Conservation (phyloP, 2,329 filamentous ascomycete genomes). For the Claviceps digitariae region DNA sequence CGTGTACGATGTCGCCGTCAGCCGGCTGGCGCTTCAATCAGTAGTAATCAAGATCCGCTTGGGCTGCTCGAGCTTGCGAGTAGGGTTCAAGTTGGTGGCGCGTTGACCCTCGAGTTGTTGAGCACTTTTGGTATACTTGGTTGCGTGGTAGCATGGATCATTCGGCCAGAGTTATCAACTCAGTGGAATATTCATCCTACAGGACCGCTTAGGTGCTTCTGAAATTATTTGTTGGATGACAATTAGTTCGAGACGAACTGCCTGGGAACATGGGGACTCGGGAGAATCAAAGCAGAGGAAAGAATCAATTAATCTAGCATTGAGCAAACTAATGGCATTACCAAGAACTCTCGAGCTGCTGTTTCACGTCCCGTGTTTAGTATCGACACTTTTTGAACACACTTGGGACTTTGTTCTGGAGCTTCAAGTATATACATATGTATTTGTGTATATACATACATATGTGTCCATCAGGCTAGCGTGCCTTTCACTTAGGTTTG, state of each 20-base stretch:
- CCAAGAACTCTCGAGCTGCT: neutral
- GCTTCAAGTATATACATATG: neutral
- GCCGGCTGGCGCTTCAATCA: neutral
- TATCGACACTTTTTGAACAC: too few relatives aligned
- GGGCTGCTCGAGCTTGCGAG: slow-evolving; percentile 60
- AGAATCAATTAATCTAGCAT: neutral
- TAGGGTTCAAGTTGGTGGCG: slow-evolving; percentile 49
- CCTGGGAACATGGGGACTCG: neutral
- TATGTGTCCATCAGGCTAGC: neutral
- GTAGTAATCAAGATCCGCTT: slow-evolving; percentile 55
- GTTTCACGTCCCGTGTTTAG: too few relatives aligned
- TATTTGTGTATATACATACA: too few relatives aligned
- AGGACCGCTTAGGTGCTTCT: neutral
- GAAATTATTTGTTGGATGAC: neutral
- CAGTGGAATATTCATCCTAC: slow-evolving; percentile 6
- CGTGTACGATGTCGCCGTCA: neutral
- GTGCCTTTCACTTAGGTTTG: too few relatives aligned
- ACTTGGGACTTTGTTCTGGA: too few relatives aligned
- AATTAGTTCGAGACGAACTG: neutral
- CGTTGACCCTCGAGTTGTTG: slow-evolving; percentile 57
- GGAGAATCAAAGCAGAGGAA: neutral
- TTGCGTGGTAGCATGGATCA: slow-evolving; percentile 52
- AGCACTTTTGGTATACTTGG: slow-evolving; percentile 63
- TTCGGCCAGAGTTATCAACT: slow-evolving; percentile 13
- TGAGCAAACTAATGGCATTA: neutral